These are phyloP conservation scores for Cyclospora cayetanensis DNA, from an alignment of 169 alveolate species.

Conservation along the genomic window DNA sequence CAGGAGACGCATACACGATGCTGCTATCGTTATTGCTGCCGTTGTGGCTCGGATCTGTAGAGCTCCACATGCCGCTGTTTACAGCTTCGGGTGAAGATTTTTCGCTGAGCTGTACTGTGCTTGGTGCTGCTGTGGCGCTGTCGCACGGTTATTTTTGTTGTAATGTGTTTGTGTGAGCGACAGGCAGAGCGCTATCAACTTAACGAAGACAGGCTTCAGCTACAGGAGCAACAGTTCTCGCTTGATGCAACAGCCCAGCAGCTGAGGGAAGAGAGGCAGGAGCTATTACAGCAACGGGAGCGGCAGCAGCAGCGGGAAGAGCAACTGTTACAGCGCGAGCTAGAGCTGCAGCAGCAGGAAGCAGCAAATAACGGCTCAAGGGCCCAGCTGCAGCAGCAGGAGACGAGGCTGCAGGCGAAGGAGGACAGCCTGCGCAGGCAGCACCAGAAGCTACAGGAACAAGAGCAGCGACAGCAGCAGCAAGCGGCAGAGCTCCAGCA, in stretches of 20 bases:
- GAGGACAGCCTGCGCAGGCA: not conserved
- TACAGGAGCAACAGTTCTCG: not conserved
- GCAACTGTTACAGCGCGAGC: slow-evolving; percentile 1
- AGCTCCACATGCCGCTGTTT: not conserved
- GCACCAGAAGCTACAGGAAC: no score
- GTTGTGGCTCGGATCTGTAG: not conserved
- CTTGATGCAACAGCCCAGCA: not conserved
- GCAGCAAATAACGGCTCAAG: not conserved
- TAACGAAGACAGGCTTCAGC: not conserved
- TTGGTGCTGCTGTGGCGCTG: slow-evolving; percentile 23
- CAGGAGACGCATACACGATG: not conserved
- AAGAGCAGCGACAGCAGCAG: not conserved
- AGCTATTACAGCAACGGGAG: slow-evolving; percentile 8
- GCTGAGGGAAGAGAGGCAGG: slow-evolving; percentile 17
- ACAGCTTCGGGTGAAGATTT: not conserved
- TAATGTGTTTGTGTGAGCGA: not conserved
- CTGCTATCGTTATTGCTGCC: not conserved
- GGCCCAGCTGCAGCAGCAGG: not conserved
- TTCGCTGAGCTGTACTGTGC: not conserved
- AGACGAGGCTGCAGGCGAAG: not conserved
- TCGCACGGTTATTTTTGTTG: not conserved
- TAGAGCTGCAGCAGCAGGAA: slow-evolving; percentile 18
- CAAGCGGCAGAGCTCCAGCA: not conserved
- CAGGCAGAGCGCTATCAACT: slow-evolving; percentile 5
- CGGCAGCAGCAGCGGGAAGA: slow-evolving; percentile 20